A percentile compares a stretch with the other conserved stretches of the same genome.
Evolutionary conservation across 345 rosid genomes (phyloP).

Genomic region (Rhizophora mangle): DNA sequence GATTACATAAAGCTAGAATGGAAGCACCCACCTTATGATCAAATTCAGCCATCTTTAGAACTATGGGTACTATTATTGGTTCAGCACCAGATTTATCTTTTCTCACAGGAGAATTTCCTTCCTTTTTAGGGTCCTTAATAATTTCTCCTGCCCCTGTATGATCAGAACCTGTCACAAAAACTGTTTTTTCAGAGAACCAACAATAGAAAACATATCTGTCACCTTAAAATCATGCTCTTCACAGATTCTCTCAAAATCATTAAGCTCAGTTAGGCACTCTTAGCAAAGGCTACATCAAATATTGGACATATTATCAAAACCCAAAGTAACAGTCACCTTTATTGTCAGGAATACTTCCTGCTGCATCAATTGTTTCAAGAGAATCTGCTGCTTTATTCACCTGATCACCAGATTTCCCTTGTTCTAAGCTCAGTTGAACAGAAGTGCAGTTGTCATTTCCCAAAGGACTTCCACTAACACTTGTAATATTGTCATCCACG

Average conservation of each 20-base stretch:
- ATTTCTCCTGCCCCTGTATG: constrained; percentile 54
- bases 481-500: constrained; percentile 29
- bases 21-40: constrained; percentile 72
- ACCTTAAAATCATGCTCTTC: constrained; percentile 2
- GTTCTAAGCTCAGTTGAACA: constrained; percentile 20
- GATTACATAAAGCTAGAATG: neutral
- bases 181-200: too few relatives aligned
- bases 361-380: constrained; percentile 33
- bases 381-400: constrained; percentile 35
- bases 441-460: constrained; percentile 23
- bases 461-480: constrained; percentile 28
- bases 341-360: constrained; percentile 37
- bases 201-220: neutral
- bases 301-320: constrained; percentile 3
- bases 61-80: constrained; percentile 79
- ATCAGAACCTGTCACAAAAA: constrained; percentile 13
- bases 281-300: neutral
- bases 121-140: constrained; percentile 33
- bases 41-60: constrained; percentile 88
- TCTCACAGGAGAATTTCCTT: constrained; percentile 24
- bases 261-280: neutral
- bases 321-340: constrained; percentile 31
- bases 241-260: constrained; percentile 6
- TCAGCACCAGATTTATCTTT: constrained; percentile 69
- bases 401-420: constrained; percentile 28